These are phyloP conservation scores for Ceratobasidium sp. DNA, from an alignment of 1,284 basidiomycete species.

Conservation along the genomic window DNA sequence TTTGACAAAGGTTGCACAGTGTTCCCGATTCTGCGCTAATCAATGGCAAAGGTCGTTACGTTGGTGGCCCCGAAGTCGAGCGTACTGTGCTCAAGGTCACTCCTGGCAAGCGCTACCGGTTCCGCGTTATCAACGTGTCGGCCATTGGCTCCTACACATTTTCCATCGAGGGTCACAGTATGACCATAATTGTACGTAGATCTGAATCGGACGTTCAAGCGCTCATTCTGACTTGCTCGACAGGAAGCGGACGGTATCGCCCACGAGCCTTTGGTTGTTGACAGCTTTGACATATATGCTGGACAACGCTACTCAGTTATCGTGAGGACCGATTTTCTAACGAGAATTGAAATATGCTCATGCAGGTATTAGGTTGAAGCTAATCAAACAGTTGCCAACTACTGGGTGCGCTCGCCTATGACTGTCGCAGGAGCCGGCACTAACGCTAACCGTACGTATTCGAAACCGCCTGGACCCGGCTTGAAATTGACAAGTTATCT, in stretches of 20 bases:
- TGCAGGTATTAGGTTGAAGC: background rate
- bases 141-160: constrained; percentile 31
- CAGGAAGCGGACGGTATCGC: constrained; percentile 29
- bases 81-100: constrained; percentile 20
- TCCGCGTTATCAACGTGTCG: constrained; percentile 77
- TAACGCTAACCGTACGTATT: constrained; percentile 20
- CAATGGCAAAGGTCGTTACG: constrained; percentile 34
- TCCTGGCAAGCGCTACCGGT: constrained; percentile 75
- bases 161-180: constrained; percentile 25
- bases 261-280: constrained; percentile 23
- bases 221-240: background rate
- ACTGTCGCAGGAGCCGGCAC: constrained; percentile 18
- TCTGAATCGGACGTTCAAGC: background rate
- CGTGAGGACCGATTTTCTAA: background rate
- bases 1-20: background rate
- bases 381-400: constrained; percentile 27
- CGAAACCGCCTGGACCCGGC: background rate
- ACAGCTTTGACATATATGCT: constrained; percentile 26
- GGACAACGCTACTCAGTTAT: constrained; percentile 27
- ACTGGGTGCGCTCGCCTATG: constrained; percentile 27
- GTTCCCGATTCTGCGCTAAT: constrained; percentile 33
- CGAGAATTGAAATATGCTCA: background rate
- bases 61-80: constrained; percentile 9
- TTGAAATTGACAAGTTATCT: background rate
- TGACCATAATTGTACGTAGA: constrained; percentile 32